These are phyloP conservation scores for Amauroascus verrucosus DNA, from an alignment of 2,329 filamentous ascomycete species.

Conservation along the genomic window DNA sequence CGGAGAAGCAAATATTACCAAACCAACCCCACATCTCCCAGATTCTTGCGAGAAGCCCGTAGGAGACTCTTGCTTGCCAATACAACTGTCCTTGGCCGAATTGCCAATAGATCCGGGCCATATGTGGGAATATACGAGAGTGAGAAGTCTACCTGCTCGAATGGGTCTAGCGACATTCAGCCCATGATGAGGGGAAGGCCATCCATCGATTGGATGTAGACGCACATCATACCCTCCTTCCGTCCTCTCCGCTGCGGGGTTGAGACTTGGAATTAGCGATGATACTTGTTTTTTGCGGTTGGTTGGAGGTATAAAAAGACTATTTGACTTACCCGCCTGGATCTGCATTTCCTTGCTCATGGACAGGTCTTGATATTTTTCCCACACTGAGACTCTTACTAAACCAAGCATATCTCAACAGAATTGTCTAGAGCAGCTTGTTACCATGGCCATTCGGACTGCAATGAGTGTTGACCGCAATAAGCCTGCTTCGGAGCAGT, in stretches of 20 bases:
- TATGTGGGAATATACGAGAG: too few species aligned
- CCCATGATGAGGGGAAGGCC: constrained; percentile 3
- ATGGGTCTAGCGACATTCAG: background rate
- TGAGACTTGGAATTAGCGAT: background rate
- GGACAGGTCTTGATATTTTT: too few species aligned
- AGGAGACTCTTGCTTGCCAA: too few species aligned
- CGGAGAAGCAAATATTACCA: too few species aligned
- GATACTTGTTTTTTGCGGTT: background rate
- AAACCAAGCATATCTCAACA: background rate
- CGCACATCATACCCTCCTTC: background rate
- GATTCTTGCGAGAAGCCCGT: too few species aligned
- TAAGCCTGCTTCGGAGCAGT: constrained; percentile 59
- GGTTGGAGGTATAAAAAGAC: background rate
- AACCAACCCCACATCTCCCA: too few species aligned
- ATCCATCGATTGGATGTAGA: background rate
- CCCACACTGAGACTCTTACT: too few species aligned
- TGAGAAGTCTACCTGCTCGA: background rate
- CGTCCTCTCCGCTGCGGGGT: constrained; percentile 3
- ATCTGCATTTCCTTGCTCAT: background rate
- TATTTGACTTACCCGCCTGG: background rate
- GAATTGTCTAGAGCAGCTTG: background rate
- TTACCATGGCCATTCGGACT: constrained; percentile 50
- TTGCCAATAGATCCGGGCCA: too few species aligned
- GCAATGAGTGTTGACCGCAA: constrained; percentile 63
- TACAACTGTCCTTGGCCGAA: too few species aligned